Conservation (phyloP, 768 basidiomycete genomes). For the Harrya chromipes region DNA sequence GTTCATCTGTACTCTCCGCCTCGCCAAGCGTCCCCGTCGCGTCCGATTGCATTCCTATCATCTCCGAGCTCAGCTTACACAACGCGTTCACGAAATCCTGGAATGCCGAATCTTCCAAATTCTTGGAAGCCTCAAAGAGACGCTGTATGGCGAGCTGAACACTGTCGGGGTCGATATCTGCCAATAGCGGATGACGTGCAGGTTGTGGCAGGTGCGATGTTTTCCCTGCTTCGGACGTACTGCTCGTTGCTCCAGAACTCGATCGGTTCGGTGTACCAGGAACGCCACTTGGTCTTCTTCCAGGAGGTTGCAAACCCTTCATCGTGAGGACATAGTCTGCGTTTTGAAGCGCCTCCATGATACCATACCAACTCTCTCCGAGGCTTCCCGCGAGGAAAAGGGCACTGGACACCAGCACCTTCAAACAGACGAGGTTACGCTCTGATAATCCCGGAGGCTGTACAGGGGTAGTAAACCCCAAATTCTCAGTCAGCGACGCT, state of each 20-base stretch:
- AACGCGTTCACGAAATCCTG: conserved; percentile 71
- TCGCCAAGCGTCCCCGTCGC: conserved; percentile 23
- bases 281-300: conserved; percentile 36
- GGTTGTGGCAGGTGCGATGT: conserved; percentile 22
- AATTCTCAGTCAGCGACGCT: conserved; percentile 58
- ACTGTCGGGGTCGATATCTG: conserved; percentile 73
- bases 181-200: conserved; percentile 56
- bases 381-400: conserved; percentile 82
- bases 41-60: conserved; percentile 85
- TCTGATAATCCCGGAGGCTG: conserved; percentile 79
- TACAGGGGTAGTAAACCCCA: conserved; percentile 52
- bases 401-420: conserved; percentile 73
- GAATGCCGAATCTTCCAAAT: conserved; percentile 81
- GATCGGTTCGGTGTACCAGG: conserved; percentile 37
- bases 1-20: conserved; percentile 33
- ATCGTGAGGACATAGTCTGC: conserved; percentile 86
- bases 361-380: conserved; percentile 88
- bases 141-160: conserved; percentile 73
- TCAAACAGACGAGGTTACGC: conserved; percentile 87
- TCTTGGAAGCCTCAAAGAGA: conserved; percentile 83
- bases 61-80: conserved; percentile 84
- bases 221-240: conserved; percentile 15
- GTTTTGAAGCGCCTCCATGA: conserved; percentile 90
- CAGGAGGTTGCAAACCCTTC: conserved; percentile 43
- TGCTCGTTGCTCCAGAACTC: conserved; percentile 30